A percentile compares a stretch with the other conserved stretches of the same genome.
Evolutionary conservation across 768 basidiomycete genomes (phyloP).

Genomic region (Sarcodon sp.): DNA sequence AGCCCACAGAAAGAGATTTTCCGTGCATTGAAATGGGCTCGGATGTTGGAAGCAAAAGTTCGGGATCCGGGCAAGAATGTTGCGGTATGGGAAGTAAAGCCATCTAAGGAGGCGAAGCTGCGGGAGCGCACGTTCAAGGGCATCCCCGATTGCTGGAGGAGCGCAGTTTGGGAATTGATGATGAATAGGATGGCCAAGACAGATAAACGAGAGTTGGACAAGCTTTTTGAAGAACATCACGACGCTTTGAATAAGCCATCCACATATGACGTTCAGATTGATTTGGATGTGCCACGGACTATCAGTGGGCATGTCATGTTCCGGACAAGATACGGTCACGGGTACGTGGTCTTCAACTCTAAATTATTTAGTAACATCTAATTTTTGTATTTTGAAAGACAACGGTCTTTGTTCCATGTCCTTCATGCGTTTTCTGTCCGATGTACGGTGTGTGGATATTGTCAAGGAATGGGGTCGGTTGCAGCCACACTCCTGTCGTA

Average conservation of each 20-base stretch:
- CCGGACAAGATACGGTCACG: conserved; percentile 88
- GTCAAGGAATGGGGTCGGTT: conserved; percentile 98
- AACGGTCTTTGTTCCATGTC: conserved; percentile 91
- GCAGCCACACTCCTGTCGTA: conserved; percentile 92
- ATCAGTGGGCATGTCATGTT: conserved; percentile 94
- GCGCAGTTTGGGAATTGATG: conserved; percentile 83
- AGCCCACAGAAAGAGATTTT: conserved; percentile 44
- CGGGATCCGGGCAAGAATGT: conserved; percentile 74
- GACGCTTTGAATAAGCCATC: conserved; percentile 70
- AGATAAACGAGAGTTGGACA: conserved; percentile 29
- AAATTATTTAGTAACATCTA: background rate
- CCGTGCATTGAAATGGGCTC: conserved; percentile 88
- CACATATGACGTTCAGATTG: conserved; percentile 90
- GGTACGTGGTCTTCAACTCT: conserved; percentile 37
- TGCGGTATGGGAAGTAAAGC: conserved; percentile 55
- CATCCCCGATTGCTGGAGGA: conserved; percentile 91
- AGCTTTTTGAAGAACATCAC: conserved; percentile 37
- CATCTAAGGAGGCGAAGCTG: conserved; percentile 55
- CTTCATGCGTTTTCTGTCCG: conserved; percentile 82
- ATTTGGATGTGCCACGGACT: conserved; percentile 93
- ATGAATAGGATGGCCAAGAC: conserved; percentile 41
- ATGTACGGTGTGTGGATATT: conserved; percentile 87
- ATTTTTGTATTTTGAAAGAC: conserved; percentile 32
- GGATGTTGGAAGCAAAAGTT: conserved; percentile 64
- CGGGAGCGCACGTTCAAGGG: conserved; percentile 84